Evolutionary conservation across 352 stramenopile genomes (phyloP).

Genomic region (Pythium brassicae): DNA sequence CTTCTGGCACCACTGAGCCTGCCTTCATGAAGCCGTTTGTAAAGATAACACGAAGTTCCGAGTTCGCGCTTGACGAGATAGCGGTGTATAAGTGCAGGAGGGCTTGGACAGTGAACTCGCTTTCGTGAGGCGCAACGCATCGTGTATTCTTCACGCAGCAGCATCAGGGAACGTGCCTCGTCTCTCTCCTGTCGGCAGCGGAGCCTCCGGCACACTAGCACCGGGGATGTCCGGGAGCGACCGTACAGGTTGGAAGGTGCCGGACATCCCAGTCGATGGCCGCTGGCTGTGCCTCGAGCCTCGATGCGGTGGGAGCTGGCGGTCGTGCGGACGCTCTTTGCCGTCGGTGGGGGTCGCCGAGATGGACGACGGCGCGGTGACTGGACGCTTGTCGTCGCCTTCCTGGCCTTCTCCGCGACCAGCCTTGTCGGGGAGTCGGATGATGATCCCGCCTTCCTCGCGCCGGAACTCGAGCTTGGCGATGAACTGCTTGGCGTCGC

Average conservation of each 20-base stretch:
- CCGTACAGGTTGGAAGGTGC: background rate
- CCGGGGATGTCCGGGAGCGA: background rate
- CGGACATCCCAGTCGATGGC: background rate
- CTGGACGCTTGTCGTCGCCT: background rate
- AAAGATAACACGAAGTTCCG: background rate
- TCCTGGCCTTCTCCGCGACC: background rate
- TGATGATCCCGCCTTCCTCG: constrained; percentile 60
- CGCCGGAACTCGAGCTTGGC: constrained; percentile 52
- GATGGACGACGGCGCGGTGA: constrained; percentile 1
- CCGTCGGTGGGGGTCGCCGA: background rate
- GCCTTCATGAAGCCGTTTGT: constrained; percentile 1
- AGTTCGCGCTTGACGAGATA: background rate
- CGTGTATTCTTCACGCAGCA: too few species aligned
- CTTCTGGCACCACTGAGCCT: too few species aligned
- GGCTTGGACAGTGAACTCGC: too few species aligned
- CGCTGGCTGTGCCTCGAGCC: constrained; percentile 11
- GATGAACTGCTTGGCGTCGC: constrained; percentile 40
- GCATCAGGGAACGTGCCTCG: background rate
- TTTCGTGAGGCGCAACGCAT: too few species aligned
- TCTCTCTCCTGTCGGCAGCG: background rate
- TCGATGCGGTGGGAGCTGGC: background rate
- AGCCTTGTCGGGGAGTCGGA: constrained; percentile 52
- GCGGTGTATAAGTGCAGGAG: too few species aligned
- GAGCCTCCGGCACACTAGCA: background rate
- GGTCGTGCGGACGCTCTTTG: constrained; percentile 7